These are phyloP conservation scores for Wickerhamiella spandovensis DNA, from an alignment of 805 yeast species.

Conservation along the genomic window DNA sequence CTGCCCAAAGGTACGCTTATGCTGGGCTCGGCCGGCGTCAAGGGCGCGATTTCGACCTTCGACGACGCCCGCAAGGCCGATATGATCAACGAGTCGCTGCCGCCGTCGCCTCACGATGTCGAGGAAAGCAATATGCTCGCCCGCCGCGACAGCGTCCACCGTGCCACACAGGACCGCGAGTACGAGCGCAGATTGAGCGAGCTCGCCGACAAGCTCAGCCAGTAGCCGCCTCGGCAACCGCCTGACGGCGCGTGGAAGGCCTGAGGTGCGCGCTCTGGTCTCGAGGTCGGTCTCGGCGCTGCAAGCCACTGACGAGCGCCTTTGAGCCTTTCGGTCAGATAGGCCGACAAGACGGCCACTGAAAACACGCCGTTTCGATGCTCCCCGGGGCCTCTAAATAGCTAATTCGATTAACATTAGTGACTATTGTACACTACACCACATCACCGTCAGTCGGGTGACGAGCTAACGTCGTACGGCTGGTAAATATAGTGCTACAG, in stretches of 20 bases:
- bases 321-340: no score
- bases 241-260: no score
- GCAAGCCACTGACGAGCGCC: no score
- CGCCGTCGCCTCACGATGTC: conserved; percentile 59
- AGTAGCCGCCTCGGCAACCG: neutral
- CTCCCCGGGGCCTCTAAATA: no score
- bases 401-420: no score
- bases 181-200: conserved; percentile 4
- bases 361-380: no score
- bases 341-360: no score
- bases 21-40: conserved; percentile 71
- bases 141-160: conserved; percentile 26
- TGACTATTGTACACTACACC: no score
- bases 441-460: no score
- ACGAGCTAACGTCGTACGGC: no score
- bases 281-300: neutral
- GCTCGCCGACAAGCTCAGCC: conserved; percentile 6
- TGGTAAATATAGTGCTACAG: no score
- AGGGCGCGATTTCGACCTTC: conserved; percentile 53
- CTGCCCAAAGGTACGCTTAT: conserved; percentile 78
- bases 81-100: conserved; percentile 71
- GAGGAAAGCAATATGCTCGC: conserved; percentile 31
- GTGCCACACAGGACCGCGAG: conserved; percentile 5
- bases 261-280: neutral
- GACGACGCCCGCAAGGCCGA: conserved; percentile 78